Percentiles rank a stretch among this genome's conserved stretches.
These are phyloP conservation scores for Mycena leptocephala DNA, from an alignment of 768 basidiomycete genomes.

Conservation along the genomic window DNA sequence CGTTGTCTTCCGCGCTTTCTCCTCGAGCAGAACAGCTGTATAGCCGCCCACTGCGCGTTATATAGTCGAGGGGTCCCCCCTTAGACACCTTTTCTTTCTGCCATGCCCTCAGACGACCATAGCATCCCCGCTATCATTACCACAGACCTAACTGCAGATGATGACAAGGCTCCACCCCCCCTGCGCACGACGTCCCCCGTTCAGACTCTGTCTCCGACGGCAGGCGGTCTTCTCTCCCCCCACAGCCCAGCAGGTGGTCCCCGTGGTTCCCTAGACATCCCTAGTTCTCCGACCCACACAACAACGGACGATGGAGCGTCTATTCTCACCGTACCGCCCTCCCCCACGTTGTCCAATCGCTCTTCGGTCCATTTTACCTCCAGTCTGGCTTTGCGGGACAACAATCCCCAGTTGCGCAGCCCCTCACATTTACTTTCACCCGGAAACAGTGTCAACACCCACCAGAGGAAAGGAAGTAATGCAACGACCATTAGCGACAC, in stretches of 20 bases:
- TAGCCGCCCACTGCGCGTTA: neutral
- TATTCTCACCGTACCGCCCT: conserved; percentile 68
- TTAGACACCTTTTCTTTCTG: neutral
- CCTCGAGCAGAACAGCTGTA: neutral
- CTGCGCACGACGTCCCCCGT: conserved; percentile 29
- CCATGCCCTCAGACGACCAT: conserved; percentile 35
- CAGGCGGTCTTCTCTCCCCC: conserved; percentile 44
- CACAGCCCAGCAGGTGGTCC: conserved; percentile 22
- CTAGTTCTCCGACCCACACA: conserved; percentile 44
- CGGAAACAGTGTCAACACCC: conserved; percentile 46
- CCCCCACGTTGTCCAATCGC: conserved; percentile 81
- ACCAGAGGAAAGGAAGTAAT: conserved; percentile 71
- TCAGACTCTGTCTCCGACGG: conserved; percentile 18
- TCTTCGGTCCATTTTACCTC: conserved; percentile 75
- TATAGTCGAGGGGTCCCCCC: neutral
- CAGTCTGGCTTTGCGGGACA: conserved; percentile 75
- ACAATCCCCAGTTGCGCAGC: conserved; percentile 75
- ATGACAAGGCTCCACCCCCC: conserved; percentile 7
- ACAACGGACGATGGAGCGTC: conserved; percentile 64
- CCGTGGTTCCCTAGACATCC: conserved; percentile 38
- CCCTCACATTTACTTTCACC: conserved; percentile 68
- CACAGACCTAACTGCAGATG: conserved; percentile 22
- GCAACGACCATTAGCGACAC: conserved; percentile 62
- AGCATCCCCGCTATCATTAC: conserved; percentile 31
- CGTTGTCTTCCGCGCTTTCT: neutral